Evolutionary conservation across 2,329 filamentous ascomycete genomes (phyloP).

Genomic region (Pyrenophora teres): DNA sequence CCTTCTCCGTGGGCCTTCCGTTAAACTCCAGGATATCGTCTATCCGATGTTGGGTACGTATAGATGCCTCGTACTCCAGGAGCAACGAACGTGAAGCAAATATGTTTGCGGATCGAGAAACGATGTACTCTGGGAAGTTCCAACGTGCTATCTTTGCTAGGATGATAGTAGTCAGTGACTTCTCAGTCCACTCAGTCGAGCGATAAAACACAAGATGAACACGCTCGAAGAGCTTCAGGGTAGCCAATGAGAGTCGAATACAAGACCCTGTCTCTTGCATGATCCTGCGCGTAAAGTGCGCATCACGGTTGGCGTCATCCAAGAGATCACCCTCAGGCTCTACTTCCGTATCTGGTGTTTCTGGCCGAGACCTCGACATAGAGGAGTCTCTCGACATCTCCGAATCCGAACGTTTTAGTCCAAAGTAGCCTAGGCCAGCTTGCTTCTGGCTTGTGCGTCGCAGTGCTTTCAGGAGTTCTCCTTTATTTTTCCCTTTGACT

Average conservation of each 20-base stretch:
- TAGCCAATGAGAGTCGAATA: constrained; percentile 73
- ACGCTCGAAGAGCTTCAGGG: constrained; percentile 84
- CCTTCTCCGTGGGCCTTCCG: constrained; percentile 68
- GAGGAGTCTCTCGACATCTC: constrained; percentile 59
- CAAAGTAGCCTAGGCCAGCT: constrained; percentile 71
- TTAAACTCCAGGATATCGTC: constrained; percentile 83
- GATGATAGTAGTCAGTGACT: constrained; percentile 92
- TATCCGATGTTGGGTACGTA: constrained; percentile 79
- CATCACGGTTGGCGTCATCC: constrained; percentile 65
- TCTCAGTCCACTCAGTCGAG: constrained; percentile 96
- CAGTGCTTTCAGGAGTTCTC: constrained; percentile 75
- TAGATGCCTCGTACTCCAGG: constrained; percentile 85
- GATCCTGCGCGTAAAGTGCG: constrained; percentile 78
- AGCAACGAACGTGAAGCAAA: constrained; percentile 76
- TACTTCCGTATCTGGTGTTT: constrained; percentile 46
- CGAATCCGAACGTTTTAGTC: constrained; percentile 67
- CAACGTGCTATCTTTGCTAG: constrained; percentile 85
- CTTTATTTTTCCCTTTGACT: constrained; percentile 85
- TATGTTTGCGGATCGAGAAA: constrained; percentile 86
- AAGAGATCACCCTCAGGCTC: constrained; percentile 37
- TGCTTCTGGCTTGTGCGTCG: constrained; percentile 76
- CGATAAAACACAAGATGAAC: constrained; percentile 96
- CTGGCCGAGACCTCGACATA: constrained; percentile 37
- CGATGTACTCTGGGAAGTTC: constrained; percentile 88
- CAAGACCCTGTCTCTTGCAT: constrained; percentile 78